phyloP scores from a whole-genome alignment of 108 stramenopile genomes.

The Chaetoceros tenuissimus region DNA sequence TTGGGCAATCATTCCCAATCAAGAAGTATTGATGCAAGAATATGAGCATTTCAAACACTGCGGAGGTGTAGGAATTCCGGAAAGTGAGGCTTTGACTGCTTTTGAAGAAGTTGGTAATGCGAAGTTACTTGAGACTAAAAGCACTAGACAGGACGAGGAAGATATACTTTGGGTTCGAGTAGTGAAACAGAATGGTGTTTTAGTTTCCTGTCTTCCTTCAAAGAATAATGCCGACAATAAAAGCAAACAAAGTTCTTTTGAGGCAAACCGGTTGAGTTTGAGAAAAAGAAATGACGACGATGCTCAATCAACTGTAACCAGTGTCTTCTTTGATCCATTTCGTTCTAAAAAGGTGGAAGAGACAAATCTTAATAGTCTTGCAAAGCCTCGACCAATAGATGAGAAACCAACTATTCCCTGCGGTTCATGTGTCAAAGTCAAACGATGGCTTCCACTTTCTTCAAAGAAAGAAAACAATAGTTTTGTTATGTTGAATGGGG shows the following conservation, averaged over 20 bases:
- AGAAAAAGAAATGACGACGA: constrained; percentile 7
- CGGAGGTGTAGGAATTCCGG: constrained; percentile 9
- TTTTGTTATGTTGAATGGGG: constrained; percentile 57
- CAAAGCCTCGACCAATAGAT: background rate
- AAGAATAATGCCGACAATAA: constrained; percentile 10
- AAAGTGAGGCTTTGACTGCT: constrained; percentile 38
- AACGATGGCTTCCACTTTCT: constrained; percentile 25
- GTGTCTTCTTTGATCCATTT: constrained; percentile 28
- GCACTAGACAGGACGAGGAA: constrained; percentile 4
- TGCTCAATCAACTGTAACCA: constrained; percentile 15
- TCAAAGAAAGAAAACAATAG: constrained; percentile 7
- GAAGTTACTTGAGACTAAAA: constrained; percentile 19
- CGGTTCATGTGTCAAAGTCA: constrained; percentile 63
- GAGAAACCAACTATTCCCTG: constrained; percentile 38
- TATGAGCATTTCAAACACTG: constrained; percentile 31
- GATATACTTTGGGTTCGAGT: constrained; percentile 54
- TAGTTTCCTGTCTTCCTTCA: constrained; percentile 51
- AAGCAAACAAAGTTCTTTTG: background rate
- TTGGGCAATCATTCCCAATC: constrained; percentile 75
- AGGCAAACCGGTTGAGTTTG: constrained; percentile 2
- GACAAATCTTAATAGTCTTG: background rate
- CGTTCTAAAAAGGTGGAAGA: background rate
- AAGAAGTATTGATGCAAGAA: constrained; percentile 54
- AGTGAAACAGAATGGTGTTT: constrained; percentile 38
- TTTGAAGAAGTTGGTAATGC: constrained; percentile 81